Evolutionary conservation across 345 rosid species (phyloP), one percentile per base, ranked within the genome.

Genomic region (Murraya koenigii): DNA sequence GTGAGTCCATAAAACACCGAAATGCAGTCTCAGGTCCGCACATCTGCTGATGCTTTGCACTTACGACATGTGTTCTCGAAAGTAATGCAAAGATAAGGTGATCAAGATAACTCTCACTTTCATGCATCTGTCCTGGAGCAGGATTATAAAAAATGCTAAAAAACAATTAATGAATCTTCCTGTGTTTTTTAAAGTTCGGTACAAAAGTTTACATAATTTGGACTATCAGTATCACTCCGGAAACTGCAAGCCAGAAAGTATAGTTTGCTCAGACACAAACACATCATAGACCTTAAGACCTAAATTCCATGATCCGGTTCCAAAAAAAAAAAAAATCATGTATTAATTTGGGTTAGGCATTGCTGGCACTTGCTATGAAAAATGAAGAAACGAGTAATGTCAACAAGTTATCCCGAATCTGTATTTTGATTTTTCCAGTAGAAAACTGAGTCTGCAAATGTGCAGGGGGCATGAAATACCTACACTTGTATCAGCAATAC

Each of bases 371-470:
- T 35, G 10, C 20, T 49, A 55, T 39, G 75, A 77, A 69, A 14
- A 77, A 69, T 62, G 56, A 59, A 60, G 61, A 36, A 60, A 33
- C 35, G 33, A 55, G 30, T 65, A 41, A 58, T 8, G 39, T 26
- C 39, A n/a, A 63, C 13, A 49, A 20, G 70, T 44, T 19, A 63
- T n/a, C 54, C 70, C 47, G 20, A 55, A 64, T 32, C 68, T 66
- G 65, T 15, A 79, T 69, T 69, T 66, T 72, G 74, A 25, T 70
- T 44, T 59, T 22, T n/a, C 79, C 39, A 1, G 22, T 26, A 58
- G 66, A 3, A 9, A 49, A 69, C 56, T 32, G 56, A 41, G 55
- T 66, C 65, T 33, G 35, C 49, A 23, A 41, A 66, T 63, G 61
- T 14, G 2, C 11, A 55, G 23, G 69, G 55, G 6, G 58, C 44